phyloP scores from a whole-genome alignment of 192 early-diverging fungal species.

The Podila epicladia region DNA sequence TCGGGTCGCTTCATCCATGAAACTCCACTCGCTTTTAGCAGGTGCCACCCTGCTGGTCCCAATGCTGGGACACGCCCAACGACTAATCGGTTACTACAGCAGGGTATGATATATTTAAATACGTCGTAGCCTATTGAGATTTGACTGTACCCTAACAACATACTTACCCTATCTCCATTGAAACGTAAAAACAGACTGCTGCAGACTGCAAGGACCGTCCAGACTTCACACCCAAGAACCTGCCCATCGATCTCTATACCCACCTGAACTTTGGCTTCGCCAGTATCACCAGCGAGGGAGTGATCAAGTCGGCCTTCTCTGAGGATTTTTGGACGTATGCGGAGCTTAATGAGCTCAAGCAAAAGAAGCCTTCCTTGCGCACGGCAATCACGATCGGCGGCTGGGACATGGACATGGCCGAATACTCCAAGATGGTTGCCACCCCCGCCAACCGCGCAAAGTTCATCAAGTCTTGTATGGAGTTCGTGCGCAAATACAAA shows the following conservation, averaged over 20 bases:
- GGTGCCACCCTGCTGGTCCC: no score
- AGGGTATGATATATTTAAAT: no score
- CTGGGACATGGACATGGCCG: constrained; percentile 51
- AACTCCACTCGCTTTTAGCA: no score
- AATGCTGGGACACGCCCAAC: no score
- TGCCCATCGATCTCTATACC: constrained; percentile 40
- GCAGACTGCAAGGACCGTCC: constrained; percentile 23
- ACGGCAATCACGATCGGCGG: constrained; percentile 39
- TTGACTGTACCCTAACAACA: no score
- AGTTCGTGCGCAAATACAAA: constrained; percentile 24
- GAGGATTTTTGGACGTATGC: constrained; percentile 23
- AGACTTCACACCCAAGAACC: constrained; percentile 18
- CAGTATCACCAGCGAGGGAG: constrained; percentile 40
- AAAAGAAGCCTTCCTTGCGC: constrained; percentile 28
- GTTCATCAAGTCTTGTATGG: constrained; percentile 35
- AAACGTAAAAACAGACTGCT: constrained; percentile 16
- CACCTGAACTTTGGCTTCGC: constrained; percentile 48
- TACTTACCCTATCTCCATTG: no score
- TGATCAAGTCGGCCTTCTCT: constrained; percentile 19
- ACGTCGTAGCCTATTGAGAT: no score
- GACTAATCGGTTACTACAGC: no score
- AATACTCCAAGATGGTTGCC: constrained; percentile 50
- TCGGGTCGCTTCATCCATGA: no score
- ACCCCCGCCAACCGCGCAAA: constrained; percentile 37
- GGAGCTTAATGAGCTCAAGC: constrained; percentile 39